These are phyloP conservation scores for Lactarius hatsudake DNA, from an alignment of 768 basidiomycete genomes.

Conservation along the genomic window DNA sequence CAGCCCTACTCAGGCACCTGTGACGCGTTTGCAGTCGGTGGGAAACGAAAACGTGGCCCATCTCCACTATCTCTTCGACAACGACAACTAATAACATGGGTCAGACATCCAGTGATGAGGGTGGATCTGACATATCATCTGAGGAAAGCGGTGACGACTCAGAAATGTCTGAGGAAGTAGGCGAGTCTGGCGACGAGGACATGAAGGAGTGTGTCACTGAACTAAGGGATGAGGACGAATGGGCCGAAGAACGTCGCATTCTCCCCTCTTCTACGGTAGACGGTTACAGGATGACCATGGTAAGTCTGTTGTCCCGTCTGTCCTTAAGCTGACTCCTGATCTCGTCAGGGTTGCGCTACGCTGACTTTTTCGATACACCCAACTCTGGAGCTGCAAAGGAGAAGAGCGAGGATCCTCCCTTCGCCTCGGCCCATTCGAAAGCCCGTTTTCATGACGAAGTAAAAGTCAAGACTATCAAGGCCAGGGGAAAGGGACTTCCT, in stretches of 20 bases:
- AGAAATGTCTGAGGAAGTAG: slow-evolving; percentile 34
- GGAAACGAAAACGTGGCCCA: slow-evolving; percentile 43
- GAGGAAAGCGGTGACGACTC: slow-evolving; percentile 28
- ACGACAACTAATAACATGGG: slow-evolving; percentile 29
- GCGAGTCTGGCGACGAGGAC: slow-evolving; percentile 29
- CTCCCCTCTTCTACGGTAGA: slow-evolving; percentile 35
- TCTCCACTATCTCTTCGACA: slow-evolving; percentile 35
- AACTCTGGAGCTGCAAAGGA: slow-evolving; percentile 23
- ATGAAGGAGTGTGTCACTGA: slow-evolving; percentile 32
- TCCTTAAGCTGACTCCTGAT: neutral
- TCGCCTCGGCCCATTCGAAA: slow-evolving; percentile 28
- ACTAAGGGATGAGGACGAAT: slow-evolving; percentile 27
- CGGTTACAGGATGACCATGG: slow-evolving; percentile 20
- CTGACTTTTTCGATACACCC: slow-evolving; percentile 69
- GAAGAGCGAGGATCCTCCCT: slow-evolving; percentile 29
- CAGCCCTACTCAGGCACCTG: slow-evolving; percentile 63
- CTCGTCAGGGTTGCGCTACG: slow-evolving; percentile 58
- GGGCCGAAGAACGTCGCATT: neutral
- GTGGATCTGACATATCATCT: slow-evolving; percentile 23
- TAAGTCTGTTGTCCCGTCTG: neutral
- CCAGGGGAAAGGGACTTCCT: slow-evolving; percentile 63
- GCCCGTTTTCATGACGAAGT: slow-evolving; percentile 85
- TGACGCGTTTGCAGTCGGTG: slow-evolving; percentile 65
- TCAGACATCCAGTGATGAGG: slow-evolving; percentile 34
- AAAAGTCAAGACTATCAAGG: slow-evolving; percentile 74